Conservation (phyloP, 345 rosid species). For the Syzygium grande region DNA sequence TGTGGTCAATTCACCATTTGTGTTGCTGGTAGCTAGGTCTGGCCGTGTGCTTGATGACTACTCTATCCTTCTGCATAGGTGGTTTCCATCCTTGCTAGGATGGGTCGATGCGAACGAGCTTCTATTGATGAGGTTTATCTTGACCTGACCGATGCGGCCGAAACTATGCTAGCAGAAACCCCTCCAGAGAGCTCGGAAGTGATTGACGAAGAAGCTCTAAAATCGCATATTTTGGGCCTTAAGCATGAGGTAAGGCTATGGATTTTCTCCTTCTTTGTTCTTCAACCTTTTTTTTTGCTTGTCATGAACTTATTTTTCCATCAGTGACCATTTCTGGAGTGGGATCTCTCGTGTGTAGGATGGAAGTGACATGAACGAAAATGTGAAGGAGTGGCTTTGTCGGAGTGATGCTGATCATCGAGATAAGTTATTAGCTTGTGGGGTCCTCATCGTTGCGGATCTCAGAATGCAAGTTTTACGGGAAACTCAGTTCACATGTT, state of each 20-base stretch:
- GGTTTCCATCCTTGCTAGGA: slow-evolving; percentile 71
- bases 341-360: slow-evolving; percentile 21
- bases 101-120: slow-evolving; percentile 87
- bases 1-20: not conserved
- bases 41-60: not conserved
- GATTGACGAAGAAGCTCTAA: slow-evolving; percentile 63
- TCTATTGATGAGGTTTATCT: slow-evolving; percentile 96
- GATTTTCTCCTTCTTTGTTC: not conserved
- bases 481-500: slow-evolving; percentile 81
- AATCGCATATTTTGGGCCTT: slow-evolving; percentile 76
- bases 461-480: slow-evolving; percentile 74
- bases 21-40: not conserved
- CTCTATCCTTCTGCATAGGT: slow-evolving; percentile 36
- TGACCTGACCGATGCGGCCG: slow-evolving; percentile 82
- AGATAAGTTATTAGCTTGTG: slow-evolving; percentile 85
- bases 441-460: slow-evolving; percentile 67
- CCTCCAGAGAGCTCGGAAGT: slow-evolving; percentile 55
- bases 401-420: slow-evolving; percentile 50
- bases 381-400: slow-evolving; percentile 56
- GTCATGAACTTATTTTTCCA: not conserved
- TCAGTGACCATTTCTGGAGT: not conserved
- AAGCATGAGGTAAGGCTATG: slow-evolving; percentile 29
- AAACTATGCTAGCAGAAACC: slow-evolving; percentile 55
- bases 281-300: not conserved
- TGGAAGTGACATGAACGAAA: slow-evolving; percentile 36